Base-by-base conservation (phyloP, 306 rosid species). In the Quercus mongolica region DNA sequence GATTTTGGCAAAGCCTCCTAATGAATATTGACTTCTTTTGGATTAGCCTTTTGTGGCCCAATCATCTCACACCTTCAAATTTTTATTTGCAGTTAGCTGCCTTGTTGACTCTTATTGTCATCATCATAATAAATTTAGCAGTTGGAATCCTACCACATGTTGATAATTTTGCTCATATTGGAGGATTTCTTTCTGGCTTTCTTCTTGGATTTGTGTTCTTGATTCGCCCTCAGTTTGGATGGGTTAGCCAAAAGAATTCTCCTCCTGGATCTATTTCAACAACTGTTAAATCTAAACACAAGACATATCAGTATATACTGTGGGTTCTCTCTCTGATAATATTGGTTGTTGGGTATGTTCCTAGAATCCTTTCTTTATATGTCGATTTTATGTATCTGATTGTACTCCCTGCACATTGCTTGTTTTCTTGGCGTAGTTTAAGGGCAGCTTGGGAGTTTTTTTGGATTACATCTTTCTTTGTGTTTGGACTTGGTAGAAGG, bases 101-200 rank as follows among this genome's bases (percentile, higher is more conserved):
- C 0, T 85, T 93, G 85, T 59, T 83, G 76, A 90, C 92, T 69
- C 94, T 91, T 78, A 18, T 87, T 31, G 41, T 91, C 74, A 87
- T 93, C 38, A 74, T 91, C 61, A 26, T 74, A 31, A 71, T 93
- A 78, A 93, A 93, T 84, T 90, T 93, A 80, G 94, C 92, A 4
- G 83, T 90, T 79, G 98, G 98, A 79, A 41, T 91, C 76, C 98
- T 93, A 76, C 98, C 98, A n/a, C 98, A 91, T 10, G 92, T 91
- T 30, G 97, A 93, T 88, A 93, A 91, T 79, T 93, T 90, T 81
- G 94, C 98, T 76, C 98, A 93, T 79, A 87, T 91, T 61, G 98
- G 98, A 73, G 98, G 98, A 75, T 91, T 93, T 79, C 49, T 88
- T 71, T 84, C 97, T 62, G 98, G 97, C 65, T 91, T 94, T 89